These are phyloP conservation scores for Tulasnella sp. DNA, from an alignment of 768 basidiomycete genomes.

Conservation along the genomic window DNA sequence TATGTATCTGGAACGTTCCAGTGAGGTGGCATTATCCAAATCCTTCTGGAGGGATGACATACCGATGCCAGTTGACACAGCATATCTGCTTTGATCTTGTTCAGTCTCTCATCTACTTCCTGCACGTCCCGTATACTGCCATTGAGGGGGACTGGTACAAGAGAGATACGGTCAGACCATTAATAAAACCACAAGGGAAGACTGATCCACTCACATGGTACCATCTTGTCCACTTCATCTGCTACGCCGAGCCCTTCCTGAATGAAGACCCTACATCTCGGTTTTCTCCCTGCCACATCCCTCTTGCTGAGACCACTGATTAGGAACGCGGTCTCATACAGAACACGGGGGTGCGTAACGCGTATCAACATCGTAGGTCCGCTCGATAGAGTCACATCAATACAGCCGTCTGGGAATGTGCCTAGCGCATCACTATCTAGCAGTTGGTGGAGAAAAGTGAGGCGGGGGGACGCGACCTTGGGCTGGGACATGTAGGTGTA, in stretches of 20 bases:
- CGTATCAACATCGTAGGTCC: slow-evolving; percentile 43
- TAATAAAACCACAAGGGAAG: neutral
- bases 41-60: slow-evolving; percentile 20
- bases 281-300: slow-evolving; percentile 61
- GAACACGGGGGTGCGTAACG: slow-evolving; percentile 50
- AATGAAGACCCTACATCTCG: slow-evolving; percentile 61
- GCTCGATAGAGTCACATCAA: slow-evolving; percentile 30
- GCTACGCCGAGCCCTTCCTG: slow-evolving; percentile 36
- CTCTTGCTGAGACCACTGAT: slow-evolving; percentile 55
- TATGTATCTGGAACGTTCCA: slow-evolving; percentile 37
- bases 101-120: slow-evolving; percentile 38
- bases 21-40: neutral
- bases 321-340: slow-evolving; percentile 56
- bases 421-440: slow-evolving; percentile 48
- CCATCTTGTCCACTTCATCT: slow-evolving; percentile 35
- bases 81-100: slow-evolving; percentile 59
- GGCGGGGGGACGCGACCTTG: slow-evolving; percentile 36
- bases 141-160: slow-evolving; percentile 39
- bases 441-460: slow-evolving; percentile 51
- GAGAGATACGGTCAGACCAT: neutral
- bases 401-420: slow-evolving; percentile 30
- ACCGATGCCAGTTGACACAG: slow-evolving; percentile 60
- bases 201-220: slow-evolving; percentile 28
- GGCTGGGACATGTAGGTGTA: slow-evolving; percentile 49
- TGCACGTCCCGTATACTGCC: slow-evolving; percentile 42